Evolutionary conservation across 2,329 filamentous ascomycete species (phyloP).

Genomic region (Ascochyta lentis): DNA sequence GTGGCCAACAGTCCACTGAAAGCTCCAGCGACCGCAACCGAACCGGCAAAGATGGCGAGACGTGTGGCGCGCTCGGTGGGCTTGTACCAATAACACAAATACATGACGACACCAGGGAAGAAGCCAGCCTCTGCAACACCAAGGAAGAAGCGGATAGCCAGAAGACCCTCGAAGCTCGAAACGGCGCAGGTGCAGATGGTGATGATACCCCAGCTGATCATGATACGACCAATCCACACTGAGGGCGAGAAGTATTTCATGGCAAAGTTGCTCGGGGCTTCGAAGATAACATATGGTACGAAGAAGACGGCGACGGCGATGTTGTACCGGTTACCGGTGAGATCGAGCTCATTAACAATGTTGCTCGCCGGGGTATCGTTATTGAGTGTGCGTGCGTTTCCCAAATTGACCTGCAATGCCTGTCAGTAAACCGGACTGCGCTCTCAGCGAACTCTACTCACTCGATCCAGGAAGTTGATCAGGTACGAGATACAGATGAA

Average conservation of each 20-base stretch:
- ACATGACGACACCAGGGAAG: conserved; percentile 70
- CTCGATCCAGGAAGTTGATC: conserved; percentile 29
- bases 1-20: conserved; percentile 76
- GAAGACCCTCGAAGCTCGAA: conserved; percentile 64
- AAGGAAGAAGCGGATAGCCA: conserved; percentile 60
- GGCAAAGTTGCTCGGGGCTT: conserved; percentile 63
- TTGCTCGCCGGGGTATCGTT: conserved; percentile 25
- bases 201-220: conserved; percentile 71
- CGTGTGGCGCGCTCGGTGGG: conserved; percentile 76
- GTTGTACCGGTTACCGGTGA: conserved; percentile 26
- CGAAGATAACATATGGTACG: conserved; percentile 64
- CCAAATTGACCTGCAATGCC: conserved; percentile 25
- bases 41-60: conserved; percentile 79
- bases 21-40: conserved; percentile 77
- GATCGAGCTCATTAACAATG: conserved; percentile 24
- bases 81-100: conserved; percentile 82
- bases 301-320: conserved; percentile 44
- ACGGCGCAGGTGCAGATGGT: conserved; percentile 73
- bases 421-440: not conserved
- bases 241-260: conserved; percentile 48
- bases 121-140: conserved; percentile 75
- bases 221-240: conserved; percentile 61
- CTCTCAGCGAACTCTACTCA: not conserved
- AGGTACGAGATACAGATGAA: conserved; percentile 32
- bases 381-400: conserved; percentile 31